A percentile compares a stretch with the other conserved stretches of the same genome.
Conservation (phyloP, 2,329 filamentous ascomycete genomes). For the Rutstroemia sp. region DNA sequence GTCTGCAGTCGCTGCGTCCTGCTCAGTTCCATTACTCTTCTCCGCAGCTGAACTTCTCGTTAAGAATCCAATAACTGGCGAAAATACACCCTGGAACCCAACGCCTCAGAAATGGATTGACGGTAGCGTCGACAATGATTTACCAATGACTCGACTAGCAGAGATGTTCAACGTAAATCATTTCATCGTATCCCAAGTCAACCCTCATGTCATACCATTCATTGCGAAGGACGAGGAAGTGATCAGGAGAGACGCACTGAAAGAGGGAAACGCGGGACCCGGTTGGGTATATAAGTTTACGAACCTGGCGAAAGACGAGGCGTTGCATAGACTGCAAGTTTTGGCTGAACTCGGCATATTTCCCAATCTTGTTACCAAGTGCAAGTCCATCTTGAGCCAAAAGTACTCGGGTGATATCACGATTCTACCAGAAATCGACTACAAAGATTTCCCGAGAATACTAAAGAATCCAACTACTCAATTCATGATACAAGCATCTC, state of each 20-base stretch:
- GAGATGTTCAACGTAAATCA: constrained; percentile 99
- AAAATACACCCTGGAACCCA: constrained; percentile 76
- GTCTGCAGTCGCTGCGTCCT: constrained; percentile 94
- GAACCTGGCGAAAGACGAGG: constrained; percentile 69
- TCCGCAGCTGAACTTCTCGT: constrained; percentile 70
- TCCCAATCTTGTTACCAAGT: constrained; percentile 70
- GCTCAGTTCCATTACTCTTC: constrained; percentile 84
- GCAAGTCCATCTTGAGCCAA: constrained; percentile 75
- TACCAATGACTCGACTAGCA: constrained; percentile 81
- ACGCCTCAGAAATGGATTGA: constrained; percentile 85
- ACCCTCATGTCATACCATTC: constrained; percentile 88
- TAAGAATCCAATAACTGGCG: constrained; percentile 75
- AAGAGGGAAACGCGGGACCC: constrained; percentile 23
- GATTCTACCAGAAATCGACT: constrained; percentile 73
- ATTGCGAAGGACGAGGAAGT: constrained; percentile 61
- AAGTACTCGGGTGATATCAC: constrained; percentile 94
- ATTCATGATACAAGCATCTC: constrained; percentile 75
- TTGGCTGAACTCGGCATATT: constrained; percentile 75
- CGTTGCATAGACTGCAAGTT: constrained; percentile 72
- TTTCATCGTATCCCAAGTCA: constrained; percentile 95
- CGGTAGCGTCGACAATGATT: constrained; percentile 87
- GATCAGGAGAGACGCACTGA: constrained; percentile 33
- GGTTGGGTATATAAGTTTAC: constrained; percentile 61
- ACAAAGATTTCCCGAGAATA: constrained; percentile 67
- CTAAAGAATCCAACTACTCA: constrained; percentile 77